Percentiles rank a stretch among this genome's conserved stretches.
phyloP scores from a whole-genome alignment of 2,329 filamentous ascomycete genomes.

The Hirsutella rhossiliensis region DNA sequence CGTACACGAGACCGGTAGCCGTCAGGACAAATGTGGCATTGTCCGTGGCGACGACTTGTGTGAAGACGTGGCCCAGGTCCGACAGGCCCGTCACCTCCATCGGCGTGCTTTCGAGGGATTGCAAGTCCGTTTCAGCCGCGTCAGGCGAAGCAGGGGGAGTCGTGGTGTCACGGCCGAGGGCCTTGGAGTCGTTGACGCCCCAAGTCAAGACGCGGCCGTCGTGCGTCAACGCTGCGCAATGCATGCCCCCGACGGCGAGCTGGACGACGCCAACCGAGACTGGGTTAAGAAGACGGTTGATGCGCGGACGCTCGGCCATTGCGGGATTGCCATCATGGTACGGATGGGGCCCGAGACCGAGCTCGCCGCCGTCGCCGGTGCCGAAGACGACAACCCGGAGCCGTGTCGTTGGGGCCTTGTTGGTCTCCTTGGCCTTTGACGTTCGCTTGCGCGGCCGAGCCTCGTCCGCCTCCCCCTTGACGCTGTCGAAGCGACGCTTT shows the following conservation, averaged over 20 bases:
- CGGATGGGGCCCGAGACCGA: constrained; percentile 6
- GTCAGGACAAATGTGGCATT: constrained; percentile 60
- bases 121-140: no score
- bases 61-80: constrained; percentile 40
- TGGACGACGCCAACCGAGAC: constrained; percentile 40
- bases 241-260: constrained; percentile 52
- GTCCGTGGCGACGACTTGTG: constrained; percentile 49
- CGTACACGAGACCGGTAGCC: constrained; percentile 55
- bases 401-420: constrained; percentile 1
- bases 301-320: constrained; percentile 1
- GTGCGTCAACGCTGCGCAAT: constrained; percentile 47
- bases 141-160: constrained; percentile 24
- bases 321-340: not conserved
- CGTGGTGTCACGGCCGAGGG: constrained; percentile 44
- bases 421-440: not conserved
- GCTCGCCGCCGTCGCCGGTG: constrained; percentile 6
- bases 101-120: not conserved
- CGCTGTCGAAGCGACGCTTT: not conserved
- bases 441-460: not conserved
- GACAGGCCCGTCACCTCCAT: constrained; percentile 29
- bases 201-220: constrained; percentile 52
- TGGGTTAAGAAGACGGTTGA: constrained; percentile 43
- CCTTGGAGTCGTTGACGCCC: constrained; percentile 56
- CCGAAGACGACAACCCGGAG: constrained; percentile 6
- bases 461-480: not conserved